These are phyloP conservation scores for Diaporthe caulivora DNA, from an alignment of 2,329 filamentous ascomycete species.

Conservation along the genomic window DNA sequence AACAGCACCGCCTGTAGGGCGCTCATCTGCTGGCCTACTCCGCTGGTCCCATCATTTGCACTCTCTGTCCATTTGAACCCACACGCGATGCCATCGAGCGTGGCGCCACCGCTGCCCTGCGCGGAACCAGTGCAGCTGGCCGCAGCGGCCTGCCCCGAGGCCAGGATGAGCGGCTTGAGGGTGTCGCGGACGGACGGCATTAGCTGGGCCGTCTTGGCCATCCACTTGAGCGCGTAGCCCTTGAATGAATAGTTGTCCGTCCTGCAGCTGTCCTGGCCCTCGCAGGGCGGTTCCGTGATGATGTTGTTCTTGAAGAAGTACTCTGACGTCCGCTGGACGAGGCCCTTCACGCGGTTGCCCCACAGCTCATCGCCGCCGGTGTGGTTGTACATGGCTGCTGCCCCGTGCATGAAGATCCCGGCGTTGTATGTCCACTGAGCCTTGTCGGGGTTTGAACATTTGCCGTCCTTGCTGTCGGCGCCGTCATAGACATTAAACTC, in stretches of 20 bases:
- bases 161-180: conserved; percentile 69
- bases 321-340: conserved; percentile 61
- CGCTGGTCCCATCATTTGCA: conserved; percentile 64
- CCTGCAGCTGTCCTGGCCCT: conserved; percentile 69
- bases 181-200: conserved; percentile 67
- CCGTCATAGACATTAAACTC: conserved; percentile 73
- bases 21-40: conserved; percentile 71
- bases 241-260: conserved; percentile 81
- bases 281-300: conserved; percentile 77
- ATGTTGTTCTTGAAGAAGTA: conserved; percentile 67
- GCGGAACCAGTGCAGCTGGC: conserved; percentile 72
- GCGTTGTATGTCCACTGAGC: conserved; percentile 77
- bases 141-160: conserved; percentile 70
- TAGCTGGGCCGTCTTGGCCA: conserved; percentile 70
- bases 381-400: conserved; percentile 77
- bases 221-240: conserved; percentile 75
- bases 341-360: conserved; percentile 65
- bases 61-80: conserved; percentile 72
- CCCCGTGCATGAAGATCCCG: conserved; percentile 71
- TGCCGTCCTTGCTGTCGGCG: conserved; percentile 49
- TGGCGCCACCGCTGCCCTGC: conserved; percentile 71
- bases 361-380: conserved; percentile 67
- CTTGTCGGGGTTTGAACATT: conserved; percentile 71
- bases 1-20: conserved; percentile 66
- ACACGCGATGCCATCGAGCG: conserved; percentile 66